A percentile compares a stretch with the other conserved stretches of the same genome.
phyloP scores from a whole-genome alignment of 176 grass and related monocot genomes.

The Aegilops umbellulata region DNA sequence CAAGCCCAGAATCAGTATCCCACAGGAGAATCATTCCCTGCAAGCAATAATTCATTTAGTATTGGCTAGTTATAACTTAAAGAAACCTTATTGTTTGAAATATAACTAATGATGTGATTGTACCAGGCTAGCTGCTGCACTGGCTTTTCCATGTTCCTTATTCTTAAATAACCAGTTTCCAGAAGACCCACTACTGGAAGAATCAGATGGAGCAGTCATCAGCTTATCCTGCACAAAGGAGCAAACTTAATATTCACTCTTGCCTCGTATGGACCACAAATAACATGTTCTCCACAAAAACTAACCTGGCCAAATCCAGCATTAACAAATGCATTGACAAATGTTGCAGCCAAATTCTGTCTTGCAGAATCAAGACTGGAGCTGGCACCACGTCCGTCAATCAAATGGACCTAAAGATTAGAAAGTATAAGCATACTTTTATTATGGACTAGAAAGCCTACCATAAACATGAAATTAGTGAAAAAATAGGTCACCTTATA shows the following conservation, averaged over 20 bases:
- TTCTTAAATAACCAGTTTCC: constrained; percentile 97
- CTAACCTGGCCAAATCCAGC: constrained; percentile 96
- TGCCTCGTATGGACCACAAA: neutral
- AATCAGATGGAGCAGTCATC: constrained; percentile 87
- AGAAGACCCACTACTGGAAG: constrained; percentile 70
- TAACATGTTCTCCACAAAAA: constrained; percentile 1
- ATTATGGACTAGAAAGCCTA: constrained; percentile 2
- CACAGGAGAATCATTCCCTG: constrained; percentile 98
- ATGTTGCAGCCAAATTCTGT: constrained; percentile 93
- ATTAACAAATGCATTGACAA: constrained; percentile 99
- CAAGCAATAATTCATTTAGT: constrained; percentile 12
- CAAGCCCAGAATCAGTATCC: constrained; percentile 86
- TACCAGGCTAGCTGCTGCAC: constrained; percentile 94
- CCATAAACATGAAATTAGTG: constrained; percentile 13
- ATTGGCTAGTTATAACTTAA: constrained; percentile 14
- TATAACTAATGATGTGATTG: constrained; percentile 7
- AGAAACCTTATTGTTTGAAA: neutral
- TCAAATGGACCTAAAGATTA: constrained; percentile 78
- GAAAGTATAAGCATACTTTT: constrained; percentile 19
- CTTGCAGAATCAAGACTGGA: constrained; percentile 98
- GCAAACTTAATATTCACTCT: neutral
- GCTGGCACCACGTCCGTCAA: constrained; percentile 89
- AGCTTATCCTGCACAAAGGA: constrained; percentile 82
- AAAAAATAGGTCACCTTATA: constrained; percentile 74
- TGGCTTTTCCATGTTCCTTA: constrained; percentile 97